phyloP scores from a whole-genome alignment of 2,329 filamentous ascomycete genomes.

The Colletotrichum tabaci region DNA sequence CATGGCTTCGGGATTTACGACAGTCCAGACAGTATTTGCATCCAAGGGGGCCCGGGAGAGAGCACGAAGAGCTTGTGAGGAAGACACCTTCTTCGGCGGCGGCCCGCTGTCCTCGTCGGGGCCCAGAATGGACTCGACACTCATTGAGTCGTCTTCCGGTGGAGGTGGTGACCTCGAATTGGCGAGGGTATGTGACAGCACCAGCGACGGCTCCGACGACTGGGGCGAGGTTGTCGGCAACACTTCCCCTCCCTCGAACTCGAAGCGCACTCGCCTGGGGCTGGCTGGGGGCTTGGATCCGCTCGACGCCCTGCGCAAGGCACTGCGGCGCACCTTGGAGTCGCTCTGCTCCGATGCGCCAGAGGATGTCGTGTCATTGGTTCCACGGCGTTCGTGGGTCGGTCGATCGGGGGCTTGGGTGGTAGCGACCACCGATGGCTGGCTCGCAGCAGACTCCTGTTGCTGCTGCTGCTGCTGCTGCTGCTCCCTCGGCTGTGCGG shows the following conservation, averaged over 20 bases:
- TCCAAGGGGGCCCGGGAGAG: constrained; percentile 67
- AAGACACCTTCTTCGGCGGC: constrained; percentile 68
- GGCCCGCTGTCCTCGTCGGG: constrained; percentile 57
- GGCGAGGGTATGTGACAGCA: constrained; percentile 45
- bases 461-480: neutral
- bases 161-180: constrained; percentile 46
- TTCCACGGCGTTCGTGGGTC: constrained; percentile 56
- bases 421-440: constrained; percentile 28
- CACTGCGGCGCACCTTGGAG: constrained; percentile 66
- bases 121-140: constrained; percentile 52
- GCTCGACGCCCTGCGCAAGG: constrained; percentile 70
- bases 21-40: constrained; percentile 67
- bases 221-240: constrained; percentile 72
- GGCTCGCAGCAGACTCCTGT: neutral
- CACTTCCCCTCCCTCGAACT: constrained; percentile 73
- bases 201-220: constrained; percentile 52
- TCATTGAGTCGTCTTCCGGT: constrained; percentile 47
- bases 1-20: constrained; percentile 54
- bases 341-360: constrained; percentile 68
- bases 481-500: constrained; percentile 11
- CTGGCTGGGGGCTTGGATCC: constrained; percentile 64
- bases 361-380: constrained; percentile 66
- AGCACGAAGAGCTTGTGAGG: constrained; percentile 67
- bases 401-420: constrained; percentile 49
- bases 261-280: constrained; percentile 75